A percentile compares a stretch with the other conserved stretches of the same genome.
These are phyloP conservation scores for Aspergillus fijiensis DNA, from an alignment of 2,329 filamentous ascomycete species.

Conservation along the genomic window DNA sequence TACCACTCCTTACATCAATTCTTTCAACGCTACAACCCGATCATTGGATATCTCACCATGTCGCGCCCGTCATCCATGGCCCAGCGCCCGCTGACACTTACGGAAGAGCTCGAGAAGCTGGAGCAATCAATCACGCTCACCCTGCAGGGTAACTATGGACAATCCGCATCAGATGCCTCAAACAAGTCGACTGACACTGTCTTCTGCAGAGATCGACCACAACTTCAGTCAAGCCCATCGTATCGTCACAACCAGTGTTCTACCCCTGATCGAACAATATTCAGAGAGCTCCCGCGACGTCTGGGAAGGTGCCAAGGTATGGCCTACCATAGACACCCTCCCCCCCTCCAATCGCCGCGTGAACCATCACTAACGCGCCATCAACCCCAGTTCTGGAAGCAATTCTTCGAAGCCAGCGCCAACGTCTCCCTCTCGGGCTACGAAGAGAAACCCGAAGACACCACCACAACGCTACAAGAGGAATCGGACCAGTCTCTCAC, in stretches of 20 bases:
- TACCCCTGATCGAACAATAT: slow-evolving; percentile 93
- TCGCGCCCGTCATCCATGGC: slow-evolving; percentile 50
- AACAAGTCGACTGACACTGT: slow-evolving; percentile 9
- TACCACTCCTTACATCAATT: background rate
- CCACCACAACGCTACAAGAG: slow-evolving; percentile 45
- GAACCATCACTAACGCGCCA: background rate
- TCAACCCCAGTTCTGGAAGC: slow-evolving; percentile 84
- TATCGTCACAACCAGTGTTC: slow-evolving; percentile 89
- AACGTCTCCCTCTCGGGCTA: slow-evolving; percentile 96
- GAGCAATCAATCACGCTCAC: slow-evolving; percentile 97
- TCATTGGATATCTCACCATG: slow-evolving; percentile 37
- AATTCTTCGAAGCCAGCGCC: slow-evolving; percentile 98
- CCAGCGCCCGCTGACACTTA: slow-evolving; percentile 69
- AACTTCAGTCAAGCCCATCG: slow-evolving; percentile 97
- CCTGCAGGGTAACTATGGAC: slow-evolving; percentile 67
- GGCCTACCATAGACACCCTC: slow-evolving; percentile 12
- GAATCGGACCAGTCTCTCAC: slow-evolving; percentile 49
- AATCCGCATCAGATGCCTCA: background rate
- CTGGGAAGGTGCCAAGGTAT: slow-evolving; percentile 93
- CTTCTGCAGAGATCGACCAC: slow-evolving; percentile 80
- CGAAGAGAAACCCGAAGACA: slow-evolving; percentile 73
- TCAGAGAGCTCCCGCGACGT: slow-evolving; percentile 89
- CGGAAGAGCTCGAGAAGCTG: slow-evolving; percentile 91
- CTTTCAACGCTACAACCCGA: background rate
- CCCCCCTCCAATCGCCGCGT: background rate